These are phyloP conservation scores for Hortiboletus flavorubellus DNA, from an alignment of 768 basidiomycete genomes.

Conservation along the genomic window DNA sequence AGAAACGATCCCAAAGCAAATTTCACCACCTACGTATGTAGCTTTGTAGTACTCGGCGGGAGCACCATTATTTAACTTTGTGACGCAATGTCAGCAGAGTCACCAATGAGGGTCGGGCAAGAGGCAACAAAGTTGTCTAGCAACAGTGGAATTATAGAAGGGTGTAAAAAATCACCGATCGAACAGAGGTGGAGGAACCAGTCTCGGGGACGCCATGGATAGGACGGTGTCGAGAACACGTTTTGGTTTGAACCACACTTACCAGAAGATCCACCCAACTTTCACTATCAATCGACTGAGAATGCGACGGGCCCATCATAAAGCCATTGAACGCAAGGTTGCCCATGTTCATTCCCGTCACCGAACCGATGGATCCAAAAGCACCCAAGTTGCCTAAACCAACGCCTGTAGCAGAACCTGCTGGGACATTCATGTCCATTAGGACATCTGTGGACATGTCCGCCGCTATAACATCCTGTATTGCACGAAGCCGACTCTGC, in stretches of 20 bases:
- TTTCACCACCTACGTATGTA: conserved; percentile 50
- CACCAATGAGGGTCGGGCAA: neutral
- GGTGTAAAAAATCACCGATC: neutral
- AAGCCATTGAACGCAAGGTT: conserved; percentile 25
- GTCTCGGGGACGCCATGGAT: neutral
- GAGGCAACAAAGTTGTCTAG: neutral
- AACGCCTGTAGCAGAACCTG: conserved; percentile 8
- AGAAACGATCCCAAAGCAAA: neutral
- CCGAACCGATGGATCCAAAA: conserved; percentile 23
- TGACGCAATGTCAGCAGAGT: conserved; percentile 11
- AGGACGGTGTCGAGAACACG: neutral
- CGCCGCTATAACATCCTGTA: conserved; percentile 58
- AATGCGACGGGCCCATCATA: conserved; percentile 22
- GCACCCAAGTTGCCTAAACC: conserved; percentile 24
- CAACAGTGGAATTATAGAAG: neutral
- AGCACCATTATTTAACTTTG: conserved; percentile 53
- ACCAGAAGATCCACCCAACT: conserved; percentile 33
- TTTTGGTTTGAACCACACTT: conserved; percentile 11
- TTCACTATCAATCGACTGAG: conserved; percentile 15
- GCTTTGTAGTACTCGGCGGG: conserved; percentile 66
- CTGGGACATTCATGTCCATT: conserved; percentile 21
- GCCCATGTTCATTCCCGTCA: conserved; percentile 22
- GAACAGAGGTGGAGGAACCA: neutral
- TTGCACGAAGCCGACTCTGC: conserved; percentile 69
- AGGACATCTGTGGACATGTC: conserved; percentile 22